Evolutionary conservation across 2,329 filamentous ascomycete genomes (phyloP).

Genomic region (Hypoxylon sp.): DNA sequence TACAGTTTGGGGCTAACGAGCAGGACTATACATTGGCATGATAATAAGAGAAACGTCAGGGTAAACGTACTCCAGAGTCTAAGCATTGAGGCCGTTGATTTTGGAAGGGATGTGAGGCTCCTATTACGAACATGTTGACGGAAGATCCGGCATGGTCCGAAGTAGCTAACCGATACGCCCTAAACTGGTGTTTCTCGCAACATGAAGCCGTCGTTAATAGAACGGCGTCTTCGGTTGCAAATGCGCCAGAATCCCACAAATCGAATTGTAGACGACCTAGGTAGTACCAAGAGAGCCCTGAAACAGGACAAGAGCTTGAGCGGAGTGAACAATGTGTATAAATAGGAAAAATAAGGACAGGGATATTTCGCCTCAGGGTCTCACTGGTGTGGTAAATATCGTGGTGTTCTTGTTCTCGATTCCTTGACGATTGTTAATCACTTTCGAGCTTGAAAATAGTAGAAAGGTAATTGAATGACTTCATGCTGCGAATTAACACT

Average conservation of each 20-base stretch:
- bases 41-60: neutral
- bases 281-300: slow-evolving; percentile 9
- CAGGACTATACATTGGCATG: neutral
- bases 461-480: neutral
- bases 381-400: neutral
- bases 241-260: slow-evolving; percentile 22
- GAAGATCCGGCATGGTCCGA: slow-evolving; percentile 18
- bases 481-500: neutral
- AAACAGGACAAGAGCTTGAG: slow-evolving; percentile 26
- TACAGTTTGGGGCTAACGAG: slow-evolving; percentile 11
- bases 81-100: neutral
- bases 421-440: neutral
- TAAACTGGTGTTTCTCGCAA: neutral
- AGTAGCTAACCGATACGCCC: neutral
- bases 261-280: too few relatives aligned
- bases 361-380: slow-evolving; percentile 21
- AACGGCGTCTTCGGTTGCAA: neutral
- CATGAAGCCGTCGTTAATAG: neutral
- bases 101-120: slow-evolving; percentile 6
- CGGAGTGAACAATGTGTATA: slow-evolving; percentile 18
- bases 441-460: neutral
- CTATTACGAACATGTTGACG: slow-evolving; percentile 4
- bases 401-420: neutral
- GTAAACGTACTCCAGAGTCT: slow-evolving; percentile 4
- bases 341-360: slow-evolving; percentile 25